These are phyloP conservation scores for Amesomyces nigricolor DNA, from an alignment of 2,329 filamentous ascomycete species.

Conservation along the genomic window DNA sequence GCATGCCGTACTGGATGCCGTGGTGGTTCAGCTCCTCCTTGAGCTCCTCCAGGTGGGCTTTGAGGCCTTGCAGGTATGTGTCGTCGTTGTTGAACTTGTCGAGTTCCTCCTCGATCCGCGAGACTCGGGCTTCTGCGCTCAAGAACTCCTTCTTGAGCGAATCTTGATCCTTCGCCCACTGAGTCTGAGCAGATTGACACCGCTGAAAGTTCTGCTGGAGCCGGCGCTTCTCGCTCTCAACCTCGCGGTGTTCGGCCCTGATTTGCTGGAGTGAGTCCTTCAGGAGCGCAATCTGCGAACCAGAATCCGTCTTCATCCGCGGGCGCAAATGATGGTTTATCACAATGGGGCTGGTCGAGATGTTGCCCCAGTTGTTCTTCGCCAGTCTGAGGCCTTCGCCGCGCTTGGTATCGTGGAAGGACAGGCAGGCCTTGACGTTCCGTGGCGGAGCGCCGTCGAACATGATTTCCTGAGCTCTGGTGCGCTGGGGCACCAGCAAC, in stretches of 20 bases:
- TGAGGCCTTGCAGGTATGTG: conserved; percentile 55
- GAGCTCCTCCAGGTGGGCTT: conserved; percentile 50
- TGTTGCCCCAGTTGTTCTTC: conserved; percentile 36
- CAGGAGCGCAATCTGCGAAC: conserved; percentile 55
- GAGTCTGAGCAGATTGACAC: conserved; percentile 38
- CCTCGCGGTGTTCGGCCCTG: conserved; percentile 46
- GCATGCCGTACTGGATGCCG: conserved; percentile 50
- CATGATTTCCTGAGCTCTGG: conserved; percentile 65
- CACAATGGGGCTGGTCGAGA: conserved; percentile 34
- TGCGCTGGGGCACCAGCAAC: conserved; percentile 64
- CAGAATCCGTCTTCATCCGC: conserved; percentile 76
- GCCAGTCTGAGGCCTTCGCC: conserved; percentile 57
- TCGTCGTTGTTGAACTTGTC: conserved; percentile 64
- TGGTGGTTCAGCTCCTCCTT: conserved; percentile 42
- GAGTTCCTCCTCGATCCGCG: conserved; percentile 51
- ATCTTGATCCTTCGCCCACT: conserved; percentile 44
- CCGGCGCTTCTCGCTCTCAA: conserved; percentile 44
- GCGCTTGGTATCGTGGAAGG: conserved; percentile 55
- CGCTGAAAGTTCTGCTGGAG: conserved; percentile 44
- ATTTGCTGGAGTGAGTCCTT: conserved; percentile 49
- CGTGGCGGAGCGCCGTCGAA: conserved; percentile 53
- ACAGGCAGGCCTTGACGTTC: conserved; percentile 70
- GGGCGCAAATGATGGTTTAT: conserved; percentile 47
- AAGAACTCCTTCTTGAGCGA: conserved; percentile 41
- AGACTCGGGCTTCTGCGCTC: conserved; percentile 53